phyloP scores from a whole-genome alignment of 2,329 filamentous ascomycete species.

The Sarocladium strictum region DNA sequence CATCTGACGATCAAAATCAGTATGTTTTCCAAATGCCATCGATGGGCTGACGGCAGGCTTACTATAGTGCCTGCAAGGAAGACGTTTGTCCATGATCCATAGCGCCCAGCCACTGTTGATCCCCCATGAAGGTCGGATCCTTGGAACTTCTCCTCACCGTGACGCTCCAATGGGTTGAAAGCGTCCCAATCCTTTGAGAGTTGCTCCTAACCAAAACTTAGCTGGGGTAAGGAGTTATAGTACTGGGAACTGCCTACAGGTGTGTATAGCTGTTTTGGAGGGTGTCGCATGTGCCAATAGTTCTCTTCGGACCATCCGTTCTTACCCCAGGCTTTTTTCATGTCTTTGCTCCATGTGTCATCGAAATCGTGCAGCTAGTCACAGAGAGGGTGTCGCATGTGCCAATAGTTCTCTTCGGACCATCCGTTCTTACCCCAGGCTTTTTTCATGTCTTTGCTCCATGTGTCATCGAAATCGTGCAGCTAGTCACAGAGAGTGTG shows the following conservation, averaged over 20 bases:
- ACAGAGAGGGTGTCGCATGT: background rate
- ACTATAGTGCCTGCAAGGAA: constrained; percentile 16
- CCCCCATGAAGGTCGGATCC: background rate
- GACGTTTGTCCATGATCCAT: constrained; percentile 15
- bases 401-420: background rate
- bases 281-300: background rate
- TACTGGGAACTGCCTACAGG: too few species aligned
- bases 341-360: constrained; percentile 2
- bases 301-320: background rate
- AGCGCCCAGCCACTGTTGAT: constrained; percentile 14
- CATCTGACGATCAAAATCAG: background rate
- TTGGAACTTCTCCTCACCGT: background rate
- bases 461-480: constrained; percentile 7
- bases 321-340: background rate
- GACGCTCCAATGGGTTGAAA: background rate
- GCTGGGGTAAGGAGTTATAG: too few species aligned
- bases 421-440: background rate
- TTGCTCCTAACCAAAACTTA: constrained; percentile 15
- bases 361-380: constrained; percentile 9
- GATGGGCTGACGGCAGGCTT: too few species aligned
- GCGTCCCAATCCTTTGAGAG: constrained; percentile 13
- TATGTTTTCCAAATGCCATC: too few species aligned
- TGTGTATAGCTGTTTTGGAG: background rate
- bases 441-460: constrained; percentile 6
- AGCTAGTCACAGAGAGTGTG: background rate